Evolutionary conservation across 1,284 basidiomycete genomes (phyloP), one percentile per base, ranked within the genome.

Genomic region (Pseudozyma sp.): DNA sequence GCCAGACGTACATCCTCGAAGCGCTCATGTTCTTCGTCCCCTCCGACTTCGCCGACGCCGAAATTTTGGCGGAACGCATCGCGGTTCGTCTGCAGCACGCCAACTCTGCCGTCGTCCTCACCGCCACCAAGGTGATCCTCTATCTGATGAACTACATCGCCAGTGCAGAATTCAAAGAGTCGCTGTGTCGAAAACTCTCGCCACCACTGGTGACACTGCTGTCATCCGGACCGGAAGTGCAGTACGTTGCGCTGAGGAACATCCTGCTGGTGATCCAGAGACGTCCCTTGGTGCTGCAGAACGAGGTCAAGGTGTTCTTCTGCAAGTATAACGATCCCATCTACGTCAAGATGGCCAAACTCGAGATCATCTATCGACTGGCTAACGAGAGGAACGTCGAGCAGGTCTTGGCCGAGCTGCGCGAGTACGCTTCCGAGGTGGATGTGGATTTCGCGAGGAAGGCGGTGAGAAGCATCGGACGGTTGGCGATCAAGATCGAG

Each of bases 101-200:
- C 11, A 97, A 96, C 82, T 94, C 94, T n/a, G 94, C 94, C 3
- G 94, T 97, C 30, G 93, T 96, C 9, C 87, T 97, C 46, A 94
- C 94, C 7, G 92, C 94, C 5, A 93, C 97, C 88, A 99, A 99
- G 86, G 91, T 93, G 48, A 89, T 98, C 33, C 87, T 99, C 17
- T 99, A 97, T 84, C 88, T 99, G 69, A 97, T 99, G 95, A 99
- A 99, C 85, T 99, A 99, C 85, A 98, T 99, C 91, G 92, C 94
- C 70, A 92, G 92, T 83, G 89, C 92, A 61, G 89, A 88, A 52
- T 87, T 94, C 46, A 92, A 97, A 58, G 92, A 96, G 63, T 89
- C 91, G 75, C 91, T 97, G 66, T 97, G 96, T 86, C 91, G 92
- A 84, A 97, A 97, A 86, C 95, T 99, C 90, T 94, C 94, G 0